Evolutionary conservation across 1,284 basidiomycete genomes (phyloP).

Genomic region (Pascua sp.): DNA sequence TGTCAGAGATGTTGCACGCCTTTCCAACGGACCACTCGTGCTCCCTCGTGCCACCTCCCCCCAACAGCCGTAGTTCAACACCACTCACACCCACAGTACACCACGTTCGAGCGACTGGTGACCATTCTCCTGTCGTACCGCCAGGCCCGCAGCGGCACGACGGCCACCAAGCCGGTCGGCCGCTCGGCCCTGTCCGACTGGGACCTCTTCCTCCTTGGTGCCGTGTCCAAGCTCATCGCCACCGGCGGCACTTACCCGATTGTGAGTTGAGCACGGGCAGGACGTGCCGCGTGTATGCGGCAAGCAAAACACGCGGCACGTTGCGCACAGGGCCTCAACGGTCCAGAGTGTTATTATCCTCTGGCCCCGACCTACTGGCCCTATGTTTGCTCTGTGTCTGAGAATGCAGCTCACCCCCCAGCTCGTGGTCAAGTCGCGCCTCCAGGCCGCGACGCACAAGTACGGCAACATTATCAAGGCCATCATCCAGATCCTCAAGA

Average conservation of each 20-base stretch:
- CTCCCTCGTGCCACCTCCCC: too few relatives aligned
- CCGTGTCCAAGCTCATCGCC: constrained; percentile 70
- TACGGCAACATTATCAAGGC: constrained; percentile 48
- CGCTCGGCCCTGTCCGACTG: constrained; percentile 62
- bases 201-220: constrained; percentile 88
- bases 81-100: constrained; percentile 54
- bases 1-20: too few relatives aligned
- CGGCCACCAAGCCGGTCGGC: constrained; percentile 49
- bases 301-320: not conserved
- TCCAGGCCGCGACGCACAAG: constrained; percentile 51
- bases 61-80: too few relatives aligned
- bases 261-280: constrained; percentile 25
- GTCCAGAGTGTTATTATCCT: too few relatives aligned
- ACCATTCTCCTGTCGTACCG: constrained; percentile 32
- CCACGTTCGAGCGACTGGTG: constrained; percentile 73
- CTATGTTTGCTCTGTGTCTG: not conserved
- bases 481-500: constrained; percentile 58
- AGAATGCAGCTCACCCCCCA: constrained; percentile 3
- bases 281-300: too few relatives aligned
- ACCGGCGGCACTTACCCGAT: constrained; percentile 50
- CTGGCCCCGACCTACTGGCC: too few relatives aligned
- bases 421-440: constrained; percentile 51
- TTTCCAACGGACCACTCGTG: not conserved
- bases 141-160: constrained; percentile 49
- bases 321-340: not conserved